Conservation (phyloP, 768 basidiomycete species). For the Melanogaster broomeanus region DNA sequence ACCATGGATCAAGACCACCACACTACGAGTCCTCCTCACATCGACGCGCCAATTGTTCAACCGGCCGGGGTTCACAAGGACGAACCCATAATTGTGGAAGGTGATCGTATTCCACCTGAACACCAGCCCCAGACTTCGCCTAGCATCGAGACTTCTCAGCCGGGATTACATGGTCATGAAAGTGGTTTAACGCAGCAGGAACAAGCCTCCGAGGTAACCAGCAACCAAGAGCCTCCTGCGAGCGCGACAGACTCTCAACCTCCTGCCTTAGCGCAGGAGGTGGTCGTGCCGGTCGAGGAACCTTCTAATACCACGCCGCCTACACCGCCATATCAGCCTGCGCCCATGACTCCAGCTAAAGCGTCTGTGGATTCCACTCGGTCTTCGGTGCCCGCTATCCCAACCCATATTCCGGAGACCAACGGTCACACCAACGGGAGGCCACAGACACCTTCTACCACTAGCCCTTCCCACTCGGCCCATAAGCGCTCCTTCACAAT, state of each 20-base stretch:
- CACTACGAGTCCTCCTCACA: neutral
- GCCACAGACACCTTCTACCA: conserved; percentile 22
- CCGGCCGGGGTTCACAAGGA: conserved; percentile 4
- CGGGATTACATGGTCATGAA: neutral
- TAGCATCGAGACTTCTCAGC: conserved; percentile 1
- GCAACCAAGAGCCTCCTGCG: neutral
- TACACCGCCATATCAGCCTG: conserved; percentile 4
- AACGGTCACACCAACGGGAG: conserved; percentile 14
- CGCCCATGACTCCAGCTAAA: conserved; percentile 4
- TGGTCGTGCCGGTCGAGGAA: neutral
- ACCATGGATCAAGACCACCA: conserved; percentile 19
- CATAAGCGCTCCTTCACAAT: conserved; percentile 64
- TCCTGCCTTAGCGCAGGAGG: conserved; percentile 1
- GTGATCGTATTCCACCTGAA: conserved; percentile 1
- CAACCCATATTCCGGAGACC: conserved; percentile 7
- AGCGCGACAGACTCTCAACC: neutral
- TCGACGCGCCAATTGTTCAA: conserved; percentile 5
- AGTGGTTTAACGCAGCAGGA: neutral
- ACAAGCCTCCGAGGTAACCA: neutral
- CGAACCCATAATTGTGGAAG: conserved; percentile 9
- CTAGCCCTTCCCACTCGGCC: conserved; percentile 17
- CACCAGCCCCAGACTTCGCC: conserved; percentile 5
- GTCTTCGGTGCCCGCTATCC: conserved; percentile 5
- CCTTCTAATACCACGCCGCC: conserved; percentile 7
- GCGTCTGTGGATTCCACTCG: conserved; percentile 3